Evolutionary conservation across 352 stramenopile genomes (phyloP).

Genomic region (Globisporangium megalacanthum): DNA sequence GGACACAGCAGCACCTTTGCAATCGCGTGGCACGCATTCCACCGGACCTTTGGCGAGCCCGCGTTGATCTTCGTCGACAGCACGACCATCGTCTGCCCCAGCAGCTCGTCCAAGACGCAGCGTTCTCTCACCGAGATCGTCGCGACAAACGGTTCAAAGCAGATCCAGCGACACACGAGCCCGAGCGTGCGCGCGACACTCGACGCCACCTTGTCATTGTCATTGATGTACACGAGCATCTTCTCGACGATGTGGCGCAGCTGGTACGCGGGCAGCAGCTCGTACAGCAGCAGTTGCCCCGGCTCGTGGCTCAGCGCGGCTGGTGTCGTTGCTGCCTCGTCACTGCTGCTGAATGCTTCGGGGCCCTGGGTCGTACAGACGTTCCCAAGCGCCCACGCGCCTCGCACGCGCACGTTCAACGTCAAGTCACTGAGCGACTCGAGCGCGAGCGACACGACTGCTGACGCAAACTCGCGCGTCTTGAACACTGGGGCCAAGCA

Average conservation of each 20-base stretch:
- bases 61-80: slow-evolving; percentile 71
- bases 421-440: slow-evolving; percentile 66
- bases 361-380: slow-evolving; percentile 79
- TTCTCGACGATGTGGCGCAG: slow-evolving; percentile 71
- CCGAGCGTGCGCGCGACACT: slow-evolving; percentile 77
- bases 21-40: slow-evolving; percentile 87
- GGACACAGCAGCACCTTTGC: slow-evolving; percentile 81
- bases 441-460: slow-evolving; percentile 55
- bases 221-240: slow-evolving; percentile 79
- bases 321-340: not conserved
- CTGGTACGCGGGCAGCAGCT: slow-evolving; percentile 57
- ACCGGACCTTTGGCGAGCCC: slow-evolving; percentile 79
- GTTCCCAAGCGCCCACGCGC: slow-evolving; percentile 80
- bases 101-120: slow-evolving; percentile 38
- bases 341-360: slow-evolving; percentile 26
- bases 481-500: slow-evolving; percentile 75
- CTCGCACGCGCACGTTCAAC: slow-evolving; percentile 81
- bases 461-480: slow-evolving; percentile 55
- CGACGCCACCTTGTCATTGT: slow-evolving; percentile 88
- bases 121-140: slow-evolving; percentile 27
- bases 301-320: slow-evolving; percentile 4
- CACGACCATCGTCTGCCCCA: slow-evolving; percentile 65
- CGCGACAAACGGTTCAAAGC: slow-evolving; percentile 51
- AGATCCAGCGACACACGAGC: slow-evolving; percentile 77
- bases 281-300: slow-evolving; percentile 38